phyloP scores from a whole-genome alignment of 1,284 basidiomycete species.

The Tremellales sp. region DNA sequence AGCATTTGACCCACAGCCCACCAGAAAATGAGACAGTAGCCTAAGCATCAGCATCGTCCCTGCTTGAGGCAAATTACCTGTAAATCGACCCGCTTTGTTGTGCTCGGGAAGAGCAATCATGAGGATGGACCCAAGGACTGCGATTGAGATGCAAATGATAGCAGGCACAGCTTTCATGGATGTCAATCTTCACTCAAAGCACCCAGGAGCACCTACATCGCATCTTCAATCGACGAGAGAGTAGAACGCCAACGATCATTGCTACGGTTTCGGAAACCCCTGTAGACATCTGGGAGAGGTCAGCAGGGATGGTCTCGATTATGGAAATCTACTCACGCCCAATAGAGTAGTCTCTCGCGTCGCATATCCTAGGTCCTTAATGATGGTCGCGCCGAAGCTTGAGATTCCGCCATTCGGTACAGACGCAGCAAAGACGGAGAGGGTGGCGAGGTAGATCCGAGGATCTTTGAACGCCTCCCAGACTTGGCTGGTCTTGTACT shows the following conservation, averaged over 20 bases:
- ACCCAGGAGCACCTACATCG: conserved; percentile 1
- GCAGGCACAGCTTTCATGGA: conserved; percentile 2
- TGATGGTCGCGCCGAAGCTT: conserved; percentile 11
- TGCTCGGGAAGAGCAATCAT: conserved; percentile 5
- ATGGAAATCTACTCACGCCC: too few relatives aligned
- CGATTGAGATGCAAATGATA: conserved; percentile 7
- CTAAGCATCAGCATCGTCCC: conserved; percentile 1
- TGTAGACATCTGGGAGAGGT: too few relatives aligned
- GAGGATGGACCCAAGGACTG: conserved; percentile 2
- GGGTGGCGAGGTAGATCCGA: conserved; percentile 16
- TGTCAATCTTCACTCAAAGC: neutral
- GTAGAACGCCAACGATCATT: conserved; percentile 2
- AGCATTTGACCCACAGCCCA: conserved; percentile 7
- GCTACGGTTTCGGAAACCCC: conserved; percentile 8
- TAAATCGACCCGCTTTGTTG: too few relatives aligned
- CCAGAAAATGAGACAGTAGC: conserved; percentile 9
- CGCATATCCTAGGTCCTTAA: conserved; percentile 9
- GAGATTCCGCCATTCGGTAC: conserved; percentile 21
- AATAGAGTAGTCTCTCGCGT: conserved; percentile 9
- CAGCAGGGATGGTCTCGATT: too few relatives aligned
- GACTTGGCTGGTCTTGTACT: conserved; percentile 59
- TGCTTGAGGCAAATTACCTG: too few relatives aligned
- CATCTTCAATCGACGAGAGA: conserved; percentile 5
- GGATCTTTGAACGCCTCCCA: conserved; percentile 57
- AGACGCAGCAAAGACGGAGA: conserved; percentile 11